phyloP scores from a whole-genome alignment of 2,329 filamentous ascomycete genomes.

The Pseudogymnoascus sp. region DNA sequence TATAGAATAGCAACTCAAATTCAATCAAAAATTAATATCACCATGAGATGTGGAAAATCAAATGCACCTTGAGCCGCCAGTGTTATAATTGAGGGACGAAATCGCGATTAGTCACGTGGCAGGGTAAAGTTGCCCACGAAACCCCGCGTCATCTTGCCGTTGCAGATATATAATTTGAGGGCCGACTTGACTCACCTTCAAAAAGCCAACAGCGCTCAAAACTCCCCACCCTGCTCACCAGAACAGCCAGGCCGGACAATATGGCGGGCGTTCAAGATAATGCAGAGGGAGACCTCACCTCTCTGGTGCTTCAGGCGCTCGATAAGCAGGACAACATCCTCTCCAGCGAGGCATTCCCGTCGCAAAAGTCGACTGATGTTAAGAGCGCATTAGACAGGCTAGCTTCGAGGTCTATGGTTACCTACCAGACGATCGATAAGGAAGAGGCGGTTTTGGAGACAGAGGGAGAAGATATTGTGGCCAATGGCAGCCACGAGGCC shows the following conservation, averaged over 20 bases:
- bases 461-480: slow-evolving; percentile 65
- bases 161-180: slow-evolving; percentile 7
- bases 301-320: slow-evolving; percentile 59
- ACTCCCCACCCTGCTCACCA: neutral
- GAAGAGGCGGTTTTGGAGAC: slow-evolving; percentile 71
- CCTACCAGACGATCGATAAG: slow-evolving; percentile 73
- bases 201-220: neutral
- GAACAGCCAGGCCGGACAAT: slow-evolving; percentile 15
- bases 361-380: slow-evolving; percentile 57
- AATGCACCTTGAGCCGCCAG: neutral
- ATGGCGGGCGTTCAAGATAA: slow-evolving; percentile 40
- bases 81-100: neutral
- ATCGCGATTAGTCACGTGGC: neutral
- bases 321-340: slow-evolving; percentile 56
- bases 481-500: slow-evolving; percentile 73
- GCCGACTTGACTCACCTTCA: slow-evolving; percentile 11
- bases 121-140: slow-evolving; percentile 9
- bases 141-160: slow-evolving; percentile 10
- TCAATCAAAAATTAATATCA: neutral
- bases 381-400: slow-evolving; percentile 88
- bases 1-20: neutral
- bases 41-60: neutral
- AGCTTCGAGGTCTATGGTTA: slow-evolving; percentile 75
- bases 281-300: slow-evolving; percentile 48
- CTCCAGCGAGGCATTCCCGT: slow-evolving; percentile 63